A percentile compares a stretch with the other conserved stretches of the same genome.
Evolutionary conservation across 208 protist species (phyloP).

Genomic region (Acanthamoeba triangularis): DNA sequence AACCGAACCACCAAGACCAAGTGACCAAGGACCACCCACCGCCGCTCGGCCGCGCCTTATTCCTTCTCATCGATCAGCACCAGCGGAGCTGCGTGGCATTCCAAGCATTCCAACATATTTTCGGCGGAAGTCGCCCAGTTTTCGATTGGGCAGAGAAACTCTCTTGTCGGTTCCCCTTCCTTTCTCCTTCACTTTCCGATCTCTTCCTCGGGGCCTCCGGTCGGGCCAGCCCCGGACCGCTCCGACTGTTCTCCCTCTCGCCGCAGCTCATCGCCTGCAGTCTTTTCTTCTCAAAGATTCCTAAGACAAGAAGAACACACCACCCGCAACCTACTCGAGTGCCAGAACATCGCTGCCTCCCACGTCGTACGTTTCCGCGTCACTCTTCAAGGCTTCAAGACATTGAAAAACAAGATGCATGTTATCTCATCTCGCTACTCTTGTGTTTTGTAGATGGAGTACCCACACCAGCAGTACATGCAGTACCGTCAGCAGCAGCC

Average conservation of each 20-base stretch:
- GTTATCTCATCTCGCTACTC: too few species aligned
- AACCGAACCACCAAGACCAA: not conserved
- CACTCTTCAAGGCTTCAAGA: too few species aligned
- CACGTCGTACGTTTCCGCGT: too few species aligned
- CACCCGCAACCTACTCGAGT: too few species aligned
- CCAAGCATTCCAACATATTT: not conserved
- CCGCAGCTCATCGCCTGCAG: too few species aligned
- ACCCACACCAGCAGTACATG: conserved; percentile 52
- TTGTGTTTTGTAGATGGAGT: conserved; percentile 3
- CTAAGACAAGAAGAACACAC: too few species aligned
- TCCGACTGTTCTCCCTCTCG: too few species aligned
- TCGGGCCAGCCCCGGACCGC: not conserved
- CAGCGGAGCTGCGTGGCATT: not conserved
- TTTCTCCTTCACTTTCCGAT: not conserved
- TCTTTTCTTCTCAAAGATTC: too few species aligned
- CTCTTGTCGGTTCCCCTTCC: not conserved
- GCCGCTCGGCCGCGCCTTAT: too few species aligned
- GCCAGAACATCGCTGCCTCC: too few species aligned
- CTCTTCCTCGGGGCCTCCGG: not conserved
- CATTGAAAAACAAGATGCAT: too few species aligned
- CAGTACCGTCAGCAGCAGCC: conserved; percentile 4
- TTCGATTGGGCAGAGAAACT: not conserved
- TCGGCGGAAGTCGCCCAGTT: not conserved
- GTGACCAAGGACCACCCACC: not conserved
- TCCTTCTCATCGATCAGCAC: too few species aligned